Conservation (phyloP, 345 rosid genomes). For the Lepidium didymum region DNA sequence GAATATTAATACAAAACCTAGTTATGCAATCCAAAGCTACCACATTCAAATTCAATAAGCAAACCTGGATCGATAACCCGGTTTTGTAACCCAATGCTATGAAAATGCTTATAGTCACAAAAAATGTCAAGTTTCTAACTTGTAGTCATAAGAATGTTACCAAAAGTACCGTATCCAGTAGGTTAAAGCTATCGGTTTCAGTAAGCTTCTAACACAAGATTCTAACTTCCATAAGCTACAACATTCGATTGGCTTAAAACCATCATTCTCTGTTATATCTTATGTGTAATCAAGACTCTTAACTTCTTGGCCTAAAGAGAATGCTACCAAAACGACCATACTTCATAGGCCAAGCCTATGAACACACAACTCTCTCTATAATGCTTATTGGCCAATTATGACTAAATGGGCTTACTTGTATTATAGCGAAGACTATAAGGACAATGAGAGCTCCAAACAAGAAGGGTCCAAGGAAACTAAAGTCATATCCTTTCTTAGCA, state of each 20-base stretch:
- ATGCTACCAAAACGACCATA: not conserved
- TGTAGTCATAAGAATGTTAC: not conserved
- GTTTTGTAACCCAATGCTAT: slow-evolving; percentile 4
- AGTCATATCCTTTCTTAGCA: slow-evolving; percentile 66
- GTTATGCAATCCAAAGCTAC: slow-evolving; percentile 9
- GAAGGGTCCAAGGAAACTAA: slow-evolving; percentile 75
- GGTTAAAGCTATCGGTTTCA: not conserved
- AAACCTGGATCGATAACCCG: not conserved
- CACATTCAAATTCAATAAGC: not conserved
- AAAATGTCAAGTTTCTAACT: not conserved
- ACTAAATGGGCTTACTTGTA: slow-evolving; percentile 1
- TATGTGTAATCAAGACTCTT: not conserved
- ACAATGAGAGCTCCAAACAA: slow-evolving; percentile 48
- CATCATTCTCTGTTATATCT: not conserved
- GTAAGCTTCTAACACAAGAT: not conserved
- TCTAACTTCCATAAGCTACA: not conserved
- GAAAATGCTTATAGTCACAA: not conserved
- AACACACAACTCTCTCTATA: not conserved
- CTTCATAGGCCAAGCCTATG: not conserved
- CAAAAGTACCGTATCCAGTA: not conserved
- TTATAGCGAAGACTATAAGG: slow-evolving; percentile 10
- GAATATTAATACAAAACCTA: not conserved
- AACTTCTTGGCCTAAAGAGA: not conserved
- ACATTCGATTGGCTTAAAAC: not conserved
- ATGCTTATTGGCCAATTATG: not conserved